phyloP scores from a whole-genome alignment of 1,284 basidiomycete species.

The Microbotryomycetes sp. region DNA sequence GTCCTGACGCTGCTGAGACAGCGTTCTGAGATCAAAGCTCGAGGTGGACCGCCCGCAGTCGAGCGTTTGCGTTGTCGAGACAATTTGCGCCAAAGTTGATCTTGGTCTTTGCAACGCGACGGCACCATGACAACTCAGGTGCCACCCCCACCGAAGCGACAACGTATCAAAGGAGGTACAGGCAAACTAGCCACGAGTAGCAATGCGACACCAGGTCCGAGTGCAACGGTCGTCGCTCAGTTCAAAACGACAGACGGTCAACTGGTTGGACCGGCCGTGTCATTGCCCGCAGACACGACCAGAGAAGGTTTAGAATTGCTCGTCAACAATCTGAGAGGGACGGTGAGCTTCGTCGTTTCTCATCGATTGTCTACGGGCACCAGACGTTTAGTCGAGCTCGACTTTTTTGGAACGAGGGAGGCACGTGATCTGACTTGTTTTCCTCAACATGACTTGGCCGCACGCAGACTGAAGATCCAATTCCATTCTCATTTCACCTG shows the following conservation, averaged over 20 bases:
- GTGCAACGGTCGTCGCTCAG: conserved; percentile 73
- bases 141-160: conserved; percentile 31
- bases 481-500: conserved; percentile 83
- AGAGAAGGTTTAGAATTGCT: conserved; percentile 75
- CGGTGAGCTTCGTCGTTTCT: conserved; percentile 49
- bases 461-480: conserved; percentile 68
- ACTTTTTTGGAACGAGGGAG: not conserved
- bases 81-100: no score
- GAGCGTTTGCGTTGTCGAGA: no score
- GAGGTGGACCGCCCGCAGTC: no score
- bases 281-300: conserved; percentile 77
- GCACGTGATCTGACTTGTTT: conserved; percentile 6
- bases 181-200: not conserved
- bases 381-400: not conserved
- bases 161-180: conserved; percentile 6
- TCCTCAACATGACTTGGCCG: no score
- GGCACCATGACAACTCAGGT: conserved; percentile 29
- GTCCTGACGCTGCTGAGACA: no score
- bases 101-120: not conserved
- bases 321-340: conserved; percentile 71
- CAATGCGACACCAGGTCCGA: conserved; percentile 44
- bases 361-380: not conserved
- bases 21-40: no score
- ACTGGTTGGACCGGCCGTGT: conserved; percentile 75
- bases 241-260: conserved; percentile 80